phyloP scores from a whole-genome alignment of 768 basidiomycete genomes.

The Rhizopogon rudus region DNA sequence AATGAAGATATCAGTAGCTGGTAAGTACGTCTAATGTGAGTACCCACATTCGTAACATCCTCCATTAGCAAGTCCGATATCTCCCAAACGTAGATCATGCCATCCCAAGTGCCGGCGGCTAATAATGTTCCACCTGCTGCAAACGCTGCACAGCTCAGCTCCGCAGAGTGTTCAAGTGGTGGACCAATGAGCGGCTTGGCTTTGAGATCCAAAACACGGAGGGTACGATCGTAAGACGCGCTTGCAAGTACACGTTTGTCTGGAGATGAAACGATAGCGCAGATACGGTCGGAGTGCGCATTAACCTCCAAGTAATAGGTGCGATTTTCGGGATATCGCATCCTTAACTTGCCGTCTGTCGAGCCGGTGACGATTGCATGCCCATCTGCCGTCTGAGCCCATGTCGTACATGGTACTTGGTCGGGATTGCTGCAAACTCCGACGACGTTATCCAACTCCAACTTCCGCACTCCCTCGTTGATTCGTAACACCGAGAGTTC shows the following conservation, averaged over 20 bases:
- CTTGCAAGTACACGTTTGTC: conserved; percentile 11
- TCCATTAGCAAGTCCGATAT: neutral
- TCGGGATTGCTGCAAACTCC: neutral
- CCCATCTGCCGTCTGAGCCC: neutral
- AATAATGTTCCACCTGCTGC: neutral
- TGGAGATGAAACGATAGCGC: neutral
- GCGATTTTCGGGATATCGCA: neutral
- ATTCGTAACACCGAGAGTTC: neutral
- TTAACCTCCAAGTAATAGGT: neutral
- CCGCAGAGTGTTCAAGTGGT: conserved; percentile 1
- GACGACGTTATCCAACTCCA: neutral
- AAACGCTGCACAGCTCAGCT: neutral
- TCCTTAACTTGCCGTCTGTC: neutral
- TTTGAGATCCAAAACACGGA: conserved; percentile 6
- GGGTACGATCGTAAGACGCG: conserved; percentile 6
- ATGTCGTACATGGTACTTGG: neutral
- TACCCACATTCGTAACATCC: neutral
- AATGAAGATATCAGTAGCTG: neutral
- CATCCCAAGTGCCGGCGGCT: neutral
- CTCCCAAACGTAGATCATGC: neutral
- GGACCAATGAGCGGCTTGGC: conserved; percentile 2
- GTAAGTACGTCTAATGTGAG: neutral
- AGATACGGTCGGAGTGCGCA: neutral
- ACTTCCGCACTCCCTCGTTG: neutral
- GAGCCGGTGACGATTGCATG: neutral